Evolutionary conservation across 768 basidiomycete species (phyloP).

Genomic region (Nevesoporus exiguus): DNA sequence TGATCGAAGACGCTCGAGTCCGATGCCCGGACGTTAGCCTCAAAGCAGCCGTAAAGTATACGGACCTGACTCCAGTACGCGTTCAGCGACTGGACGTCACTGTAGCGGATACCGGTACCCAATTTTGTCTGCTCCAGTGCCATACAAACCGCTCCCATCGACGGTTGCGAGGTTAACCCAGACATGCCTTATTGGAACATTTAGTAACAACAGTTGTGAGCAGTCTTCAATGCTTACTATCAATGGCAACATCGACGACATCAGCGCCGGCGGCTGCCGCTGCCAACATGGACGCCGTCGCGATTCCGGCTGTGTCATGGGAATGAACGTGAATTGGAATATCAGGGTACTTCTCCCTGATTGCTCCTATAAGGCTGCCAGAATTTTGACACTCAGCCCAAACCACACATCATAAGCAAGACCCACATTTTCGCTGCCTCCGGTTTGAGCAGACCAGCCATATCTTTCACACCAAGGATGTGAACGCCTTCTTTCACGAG

Average conservation of each 20-base stretch:
- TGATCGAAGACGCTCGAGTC: constrained; percentile 99
- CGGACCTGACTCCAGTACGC: constrained; percentile 98
- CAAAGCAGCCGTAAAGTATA: constrained; percentile 93
- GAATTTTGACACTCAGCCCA: constrained; percentile 6
- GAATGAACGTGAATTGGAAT: constrained; percentile 99
- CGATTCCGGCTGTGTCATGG: constrained; percentile 98
- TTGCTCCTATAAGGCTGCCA: constrained; percentile 82
- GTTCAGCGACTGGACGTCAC: constrained; percentile 96
- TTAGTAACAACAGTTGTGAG: constrained; percentile 8
- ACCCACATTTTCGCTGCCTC: constrained; percentile 85
- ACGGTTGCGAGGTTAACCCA: constrained; percentile 95
- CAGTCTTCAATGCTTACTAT: constrained; percentile 59
- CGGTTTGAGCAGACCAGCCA: constrained; percentile 96
- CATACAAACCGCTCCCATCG: constrained; percentile 96
- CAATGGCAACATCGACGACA: constrained; percentile 96
- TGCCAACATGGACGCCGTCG: constrained; percentile 96
- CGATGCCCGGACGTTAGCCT: constrained; percentile 94
- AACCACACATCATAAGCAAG: background rate
- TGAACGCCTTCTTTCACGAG: constrained; percentile 95
- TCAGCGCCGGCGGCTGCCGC: constrained; percentile 96
- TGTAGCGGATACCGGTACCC: constrained; percentile 95
- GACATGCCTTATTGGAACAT: constrained; percentile 74
- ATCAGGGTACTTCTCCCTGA: constrained; percentile 94
- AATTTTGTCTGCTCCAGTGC: constrained; percentile 92
- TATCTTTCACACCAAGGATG: constrained; percentile 96